Base-by-base conservation (phyloP, 371 early-diverging fungal species). In the Rhizopus microsporus region DNA sequence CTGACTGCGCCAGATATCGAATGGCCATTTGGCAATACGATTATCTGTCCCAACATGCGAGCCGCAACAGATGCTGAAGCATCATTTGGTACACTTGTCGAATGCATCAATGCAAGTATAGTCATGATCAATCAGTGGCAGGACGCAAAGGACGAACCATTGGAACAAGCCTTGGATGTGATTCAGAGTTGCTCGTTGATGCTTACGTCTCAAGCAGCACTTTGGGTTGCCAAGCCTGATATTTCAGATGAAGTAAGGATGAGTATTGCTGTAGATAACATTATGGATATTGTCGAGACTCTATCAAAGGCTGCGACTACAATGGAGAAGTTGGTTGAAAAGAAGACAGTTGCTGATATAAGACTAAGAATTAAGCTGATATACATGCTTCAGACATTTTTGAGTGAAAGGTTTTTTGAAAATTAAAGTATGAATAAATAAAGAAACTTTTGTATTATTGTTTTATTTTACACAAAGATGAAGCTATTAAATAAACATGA, bases 201-300 rank as follows among this genome's bases (percentile, higher is more conserved):
- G 34, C 44, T 73, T 17, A 59, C 61, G 5, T 63, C 77, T 8
- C 77, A 77, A 48, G 47, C 43, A 0, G 63, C 59, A 3, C 54
- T 77, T 23, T 77, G 71, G 71, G 63, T 76, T 9, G 58, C 60
- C 1, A 73, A 74, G 33, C 77, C 77, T n/a, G 66, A 54, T 3
- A 40, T 74, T 9, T 43, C 49, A 7, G 56, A 63, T 1, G 65
- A 66, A 3, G 52, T n/a, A 3, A 32, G 67, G 56, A 34, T 60
- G 33, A 70, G 64, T 33, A 58, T 73, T 39, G 68, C 68, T 2
- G 59, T 63, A 43, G 69, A 72, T 12, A 65, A 53, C 30, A 30
- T 76, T 15, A 62, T 57, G 30, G 67, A 73, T 46, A 66, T 69
- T 49, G 51, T 59, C 8, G 65, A 63, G 10, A 34, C 49, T 7